Conservation (phyloP, 1,284 basidiomycete genomes). For the Chalciporus sp. region DNA sequence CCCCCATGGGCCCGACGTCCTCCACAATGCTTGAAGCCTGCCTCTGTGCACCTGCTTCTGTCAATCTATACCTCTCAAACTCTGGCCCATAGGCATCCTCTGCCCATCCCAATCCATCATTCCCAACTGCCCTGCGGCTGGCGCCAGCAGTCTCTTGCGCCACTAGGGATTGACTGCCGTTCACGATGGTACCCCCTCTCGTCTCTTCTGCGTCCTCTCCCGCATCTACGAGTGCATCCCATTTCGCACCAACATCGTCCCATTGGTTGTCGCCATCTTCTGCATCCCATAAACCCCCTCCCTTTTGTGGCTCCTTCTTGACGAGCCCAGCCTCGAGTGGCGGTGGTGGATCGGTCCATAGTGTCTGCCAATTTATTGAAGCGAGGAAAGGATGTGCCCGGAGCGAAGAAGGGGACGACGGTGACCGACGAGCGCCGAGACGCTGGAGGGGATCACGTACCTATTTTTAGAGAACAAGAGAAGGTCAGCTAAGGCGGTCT, state of each 20-base stretch:
- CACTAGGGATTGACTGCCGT: not conserved
- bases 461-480: slow-evolving; percentile 37
- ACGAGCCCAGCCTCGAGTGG: slow-evolving; percentile 57
- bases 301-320: slow-evolving; percentile 43
- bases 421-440: slow-evolving; percentile 60
- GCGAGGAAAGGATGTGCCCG: slow-evolving; percentile 79
- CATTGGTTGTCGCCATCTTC: slow-evolving; percentile 41
- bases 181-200: slow-evolving; percentile 13
- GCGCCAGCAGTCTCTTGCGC: slow-evolving; percentile 15
- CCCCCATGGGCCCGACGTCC: slow-evolving; percentile 39
- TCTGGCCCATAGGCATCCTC: slow-evolving; percentile 44
- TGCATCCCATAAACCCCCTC: slow-evolving; percentile 42
- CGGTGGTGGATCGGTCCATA: slow-evolving; percentile 75
- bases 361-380: slow-evolving; percentile 64
- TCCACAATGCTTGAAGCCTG: slow-evolving; percentile 28
- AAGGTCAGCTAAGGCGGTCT: not conserved
- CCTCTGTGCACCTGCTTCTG: slow-evolving; percentile 3
- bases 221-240: slow-evolving; percentile 45
- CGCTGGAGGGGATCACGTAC: slow-evolving; percentile 72
- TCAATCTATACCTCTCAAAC: slow-evolving; percentile 32
- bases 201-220: slow-evolving; percentile 25
- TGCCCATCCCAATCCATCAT: slow-evolving; percentile 51
- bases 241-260: slow-evolving; percentile 53
- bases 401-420: slow-evolving; percentile 55
- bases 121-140: slow-evolving; percentile 34